Conservation (phyloP, 805 yeast genomes). For the Saccharomyces mikatae region DNA sequence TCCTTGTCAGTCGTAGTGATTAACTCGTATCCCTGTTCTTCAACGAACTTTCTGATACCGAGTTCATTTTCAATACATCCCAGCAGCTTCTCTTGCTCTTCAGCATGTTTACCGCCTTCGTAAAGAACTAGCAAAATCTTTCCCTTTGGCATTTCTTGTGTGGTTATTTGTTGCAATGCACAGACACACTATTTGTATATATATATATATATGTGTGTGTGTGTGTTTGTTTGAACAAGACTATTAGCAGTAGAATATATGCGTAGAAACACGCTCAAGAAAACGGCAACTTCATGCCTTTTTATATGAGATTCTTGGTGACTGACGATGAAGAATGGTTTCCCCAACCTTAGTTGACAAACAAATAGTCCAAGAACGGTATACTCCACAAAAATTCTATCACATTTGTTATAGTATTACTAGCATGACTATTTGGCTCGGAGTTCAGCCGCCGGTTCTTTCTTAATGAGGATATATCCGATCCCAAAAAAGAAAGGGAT, state of each 20-base stretch:
- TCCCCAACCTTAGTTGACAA: background rate
- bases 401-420: too few species aligned
- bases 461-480: background rate
- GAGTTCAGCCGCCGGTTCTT: background rate
- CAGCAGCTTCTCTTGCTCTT: slow-evolving; percentile 49
- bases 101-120: slow-evolving; percentile 51
- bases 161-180: too few species aligned
- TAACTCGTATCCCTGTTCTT: slow-evolving; percentile 57
- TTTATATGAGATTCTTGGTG: background rate
- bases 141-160: slow-evolving; percentile 4
- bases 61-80: slow-evolving; percentile 72
- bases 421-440: background rate
- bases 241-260: too few species aligned
- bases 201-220: background rate
- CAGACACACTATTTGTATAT: too few species aligned
- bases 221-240: too few species aligned
- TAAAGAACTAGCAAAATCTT: slow-evolving; percentile 52
- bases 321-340: background rate
- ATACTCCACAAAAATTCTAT: background rate
- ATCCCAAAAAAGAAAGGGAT: background rate
- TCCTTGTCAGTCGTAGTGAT: slow-evolving; percentile 65
- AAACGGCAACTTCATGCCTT: background rate
- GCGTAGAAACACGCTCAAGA: too few species aligned
- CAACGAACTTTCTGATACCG: slow-evolving; percentile 59
- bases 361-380: background rate